Percentiles rank a stretch among this genome's conserved stretches.
phyloP scores from a whole-genome alignment of 805 yeast genomes.

The Candida verbasci region DNA sequence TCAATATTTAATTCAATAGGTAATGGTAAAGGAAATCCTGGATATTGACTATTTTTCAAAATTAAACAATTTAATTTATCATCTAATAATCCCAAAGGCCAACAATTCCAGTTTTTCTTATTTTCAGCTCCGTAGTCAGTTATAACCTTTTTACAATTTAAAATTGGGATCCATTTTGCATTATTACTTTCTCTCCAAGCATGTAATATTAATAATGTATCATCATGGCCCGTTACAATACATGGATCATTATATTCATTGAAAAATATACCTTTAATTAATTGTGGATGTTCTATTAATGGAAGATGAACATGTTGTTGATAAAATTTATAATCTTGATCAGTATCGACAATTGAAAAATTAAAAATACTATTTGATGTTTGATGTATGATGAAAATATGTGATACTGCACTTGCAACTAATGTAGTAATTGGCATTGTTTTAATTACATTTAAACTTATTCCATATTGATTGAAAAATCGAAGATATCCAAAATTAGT shows the following conservation, averaged over 20 bases:
- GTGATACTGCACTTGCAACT: constrained; percentile 54
- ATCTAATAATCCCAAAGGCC: constrained; percentile 82
- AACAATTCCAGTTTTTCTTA: constrained; percentile 57
- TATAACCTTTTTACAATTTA: constrained; percentile 50
- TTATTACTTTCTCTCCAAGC: constrained; percentile 77
- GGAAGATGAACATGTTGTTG: constrained; percentile 40
- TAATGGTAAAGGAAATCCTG: constrained; percentile 79
- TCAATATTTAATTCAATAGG: constrained; percentile 73
- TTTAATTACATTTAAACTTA: constrained; percentile 65
- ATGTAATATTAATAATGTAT: constrained; percentile 62
- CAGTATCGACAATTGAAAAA: constrained; percentile 46
- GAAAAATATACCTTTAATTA: constrained; percentile 72
- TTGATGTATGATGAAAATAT: constrained; percentile 49
- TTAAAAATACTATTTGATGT: constrained; percentile 29
- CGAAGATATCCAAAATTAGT: constrained; percentile 75
- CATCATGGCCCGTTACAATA: constrained; percentile 68
- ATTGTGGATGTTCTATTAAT: constrained; percentile 23
- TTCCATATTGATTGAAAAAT: constrained; percentile 66
- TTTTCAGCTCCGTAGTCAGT: constrained; percentile 47
- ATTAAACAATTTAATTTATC: constrained; percentile 72
- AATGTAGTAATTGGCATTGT: constrained; percentile 69
- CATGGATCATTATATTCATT: constrained; percentile 89
- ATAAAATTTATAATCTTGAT: constrained; percentile 33
- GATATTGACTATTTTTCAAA: constrained; percentile 56
- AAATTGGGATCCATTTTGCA: constrained; percentile 82